Percentiles rank a stretch among this genome's conserved stretches.
Evolutionary conservation across 371 early-diverging fungal genomes (phyloP).

Genomic region (Haplosporangium sp.): DNA sequence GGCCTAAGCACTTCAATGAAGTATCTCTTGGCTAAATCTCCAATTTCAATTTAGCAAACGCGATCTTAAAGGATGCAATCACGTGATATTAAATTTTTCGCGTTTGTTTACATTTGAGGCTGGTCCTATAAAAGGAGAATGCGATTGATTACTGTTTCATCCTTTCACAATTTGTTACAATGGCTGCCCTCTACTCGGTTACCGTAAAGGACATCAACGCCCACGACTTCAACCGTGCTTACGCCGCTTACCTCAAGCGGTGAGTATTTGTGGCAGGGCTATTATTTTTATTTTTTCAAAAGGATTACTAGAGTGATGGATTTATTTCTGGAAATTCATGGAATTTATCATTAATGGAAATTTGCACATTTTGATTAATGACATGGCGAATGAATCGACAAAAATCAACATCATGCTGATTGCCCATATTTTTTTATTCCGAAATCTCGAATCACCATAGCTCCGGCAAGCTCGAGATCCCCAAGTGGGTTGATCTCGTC

Average conservation of each 20-base stretch:
- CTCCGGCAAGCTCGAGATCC: slow-evolving; percentile 97
- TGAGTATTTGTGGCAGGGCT: slow-evolving; percentile 18
- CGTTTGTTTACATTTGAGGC: slow-evolving; percentile 6
- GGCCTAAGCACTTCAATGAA: too few species aligned
- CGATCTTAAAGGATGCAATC: not conserved
- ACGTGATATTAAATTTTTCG: slow-evolving; percentile 10
- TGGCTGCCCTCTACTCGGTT: slow-evolving; percentile 60
- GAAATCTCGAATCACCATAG: slow-evolving; percentile 71
- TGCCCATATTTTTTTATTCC: slow-evolving; percentile 8
- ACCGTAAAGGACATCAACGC: slow-evolving; percentile 97
- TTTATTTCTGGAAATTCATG: slow-evolving; percentile 54
- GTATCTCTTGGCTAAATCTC: too few species aligned
- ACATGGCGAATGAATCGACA: slow-evolving; percentile 17
- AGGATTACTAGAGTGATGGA: slow-evolving; percentile 21
- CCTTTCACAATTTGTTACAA: slow-evolving; percentile 48
- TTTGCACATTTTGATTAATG: slow-evolving; percentile 60
- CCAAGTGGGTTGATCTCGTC: slow-evolving; percentile 98
- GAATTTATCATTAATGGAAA: slow-evolving; percentile 93
- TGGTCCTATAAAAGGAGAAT: not conserved
- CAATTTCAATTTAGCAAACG: not conserved
- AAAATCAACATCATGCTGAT: not conserved
- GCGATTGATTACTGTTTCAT: slow-evolving; percentile 17
- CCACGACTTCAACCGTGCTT: slow-evolving; percentile 96
- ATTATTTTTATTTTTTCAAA: too few species aligned
- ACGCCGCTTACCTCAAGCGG: slow-evolving; percentile 90